phyloP scores from a whole-genome alignment of 345 rosid species.

The Aquilaria yunnanensis region DNA sequence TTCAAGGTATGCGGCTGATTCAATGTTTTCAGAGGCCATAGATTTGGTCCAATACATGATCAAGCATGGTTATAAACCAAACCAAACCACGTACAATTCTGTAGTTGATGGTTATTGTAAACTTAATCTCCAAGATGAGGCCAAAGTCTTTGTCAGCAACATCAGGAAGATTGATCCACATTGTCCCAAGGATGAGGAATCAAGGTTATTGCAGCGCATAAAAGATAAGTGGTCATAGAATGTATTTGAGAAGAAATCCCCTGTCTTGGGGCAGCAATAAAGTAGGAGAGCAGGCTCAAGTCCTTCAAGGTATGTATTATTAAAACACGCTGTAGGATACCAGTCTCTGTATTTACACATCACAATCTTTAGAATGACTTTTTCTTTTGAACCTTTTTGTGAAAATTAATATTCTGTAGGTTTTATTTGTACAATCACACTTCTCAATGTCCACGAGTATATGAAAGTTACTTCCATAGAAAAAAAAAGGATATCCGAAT shows the following conservation, averaged over 20 bases:
- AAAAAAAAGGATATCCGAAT: too few species aligned
- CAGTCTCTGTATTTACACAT: too few species aligned
- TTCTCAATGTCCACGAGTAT: too few species aligned
- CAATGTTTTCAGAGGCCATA: conserved; percentile 77
- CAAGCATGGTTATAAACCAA: conserved; percentile 62
- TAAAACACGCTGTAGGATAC: too few species aligned
- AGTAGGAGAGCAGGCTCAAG: background rate
- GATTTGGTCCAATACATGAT: conserved; percentile 75
- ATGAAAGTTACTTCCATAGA: too few species aligned
- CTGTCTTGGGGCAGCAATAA: background rate
- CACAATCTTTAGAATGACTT: too few species aligned
- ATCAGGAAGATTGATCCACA: conserved; percentile 62
- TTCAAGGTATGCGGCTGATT: conserved; percentile 81
- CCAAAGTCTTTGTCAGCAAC: conserved; percentile 44
- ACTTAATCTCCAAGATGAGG: conserved; percentile 54
- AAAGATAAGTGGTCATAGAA: conserved; percentile 47
- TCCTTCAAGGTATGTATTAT: conserved; percentile 1
- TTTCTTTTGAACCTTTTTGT: too few species aligned
- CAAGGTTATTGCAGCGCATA: conserved; percentile 59
- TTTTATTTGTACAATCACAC: too few species aligned
- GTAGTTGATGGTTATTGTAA: conserved; percentile 85
- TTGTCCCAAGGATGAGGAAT: conserved; percentile 43
- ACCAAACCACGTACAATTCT: conserved; percentile 76
- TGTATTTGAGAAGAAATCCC: background rate
- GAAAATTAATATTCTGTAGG: too few species aligned